A percentile compares a stretch with the other conserved stretches of the same genome.
Evolutionary conservation across 1,284 basidiomycete species (phyloP).

Genomic region (Coniferiporia sulphurascens): DNA sequence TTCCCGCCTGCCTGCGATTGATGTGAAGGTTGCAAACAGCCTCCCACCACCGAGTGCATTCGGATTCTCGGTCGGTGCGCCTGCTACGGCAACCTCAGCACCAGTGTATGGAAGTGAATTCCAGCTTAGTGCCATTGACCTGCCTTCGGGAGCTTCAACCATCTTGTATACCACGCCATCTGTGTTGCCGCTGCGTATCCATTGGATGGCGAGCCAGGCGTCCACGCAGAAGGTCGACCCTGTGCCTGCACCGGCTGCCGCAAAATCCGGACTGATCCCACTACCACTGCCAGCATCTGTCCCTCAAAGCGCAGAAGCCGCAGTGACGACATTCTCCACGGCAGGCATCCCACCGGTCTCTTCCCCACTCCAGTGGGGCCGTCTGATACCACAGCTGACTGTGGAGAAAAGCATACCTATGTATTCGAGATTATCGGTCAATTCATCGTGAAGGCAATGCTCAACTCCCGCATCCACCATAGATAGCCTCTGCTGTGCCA

Average conservation of each 20-base stretch:
- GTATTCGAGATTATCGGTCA: too few relatives aligned
- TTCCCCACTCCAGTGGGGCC: too few relatives aligned
- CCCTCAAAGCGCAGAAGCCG: constrained; percentile 4
- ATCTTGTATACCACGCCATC: constrained; percentile 5
- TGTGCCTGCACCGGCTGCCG: not conserved
- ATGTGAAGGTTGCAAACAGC: constrained; percentile 9
- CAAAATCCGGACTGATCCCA: not conserved
- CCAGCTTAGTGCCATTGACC: not conserved
- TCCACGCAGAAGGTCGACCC: not conserved
- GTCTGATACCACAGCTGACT: too few relatives aligned
- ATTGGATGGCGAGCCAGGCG: not conserved
- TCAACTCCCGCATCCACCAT: too few relatives aligned
- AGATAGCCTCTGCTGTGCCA: too few relatives aligned
- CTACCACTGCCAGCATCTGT: not conserved
- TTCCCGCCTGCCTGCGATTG: constrained; percentile 1
- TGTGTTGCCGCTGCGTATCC: constrained; percentile 1
- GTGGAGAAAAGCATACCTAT: too few relatives aligned
- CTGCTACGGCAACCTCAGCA: constrained; percentile 1
- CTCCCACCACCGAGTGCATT: constrained; percentile 5
- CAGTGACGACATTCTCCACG: not conserved
- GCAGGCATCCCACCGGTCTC: too few relatives aligned
- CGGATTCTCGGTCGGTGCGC: not conserved
- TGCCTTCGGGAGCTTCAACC: not conserved
- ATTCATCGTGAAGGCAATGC: too few relatives aligned
- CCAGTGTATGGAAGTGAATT: not conserved